Evolutionary conservation across 805 yeast species (phyloP).

Genomic region (Candida coquimbonensis): DNA sequence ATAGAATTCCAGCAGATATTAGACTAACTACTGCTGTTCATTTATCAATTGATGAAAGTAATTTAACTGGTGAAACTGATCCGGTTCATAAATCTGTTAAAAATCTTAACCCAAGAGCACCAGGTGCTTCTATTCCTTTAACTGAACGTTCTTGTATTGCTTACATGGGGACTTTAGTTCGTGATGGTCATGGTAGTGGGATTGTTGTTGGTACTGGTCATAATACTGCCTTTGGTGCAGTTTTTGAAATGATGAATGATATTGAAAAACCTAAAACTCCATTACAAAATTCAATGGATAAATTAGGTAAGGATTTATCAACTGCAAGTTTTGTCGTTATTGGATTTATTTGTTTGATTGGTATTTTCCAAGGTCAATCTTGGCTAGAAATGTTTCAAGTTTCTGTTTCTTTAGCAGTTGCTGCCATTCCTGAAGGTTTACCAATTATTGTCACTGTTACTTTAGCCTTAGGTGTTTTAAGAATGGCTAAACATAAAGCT

Average conservation of each 20-base stretch:
- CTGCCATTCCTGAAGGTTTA: constrained; percentile 98
- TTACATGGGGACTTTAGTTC: constrained; percentile 94
- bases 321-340: constrained; percentile 78
- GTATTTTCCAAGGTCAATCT: constrained; percentile 83
- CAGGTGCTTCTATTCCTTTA: constrained; percentile 38
- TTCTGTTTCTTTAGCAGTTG: constrained; percentile 95
- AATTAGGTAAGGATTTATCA: constrained; percentile 86
- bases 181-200: constrained; percentile 94
- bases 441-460: constrained; percentile 98
- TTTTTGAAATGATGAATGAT: constrained; percentile 89
- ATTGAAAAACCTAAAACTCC: constrained; percentile 99
- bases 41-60: constrained; percentile 84
- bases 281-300: constrained; percentile 90
- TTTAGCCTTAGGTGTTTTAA: constrained; percentile 86
- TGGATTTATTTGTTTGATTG: constrained; percentile 86
- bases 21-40: constrained; percentile 75
- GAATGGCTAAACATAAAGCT: constrained; percentile 94
- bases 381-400: constrained; percentile 99
- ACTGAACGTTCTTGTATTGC: constrained; percentile 75
- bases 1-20: constrained; percentile 92
- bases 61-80: constrained; percentile 89
- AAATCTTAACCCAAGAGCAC: constrained; percentile 28
- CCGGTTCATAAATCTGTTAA: constrained; percentile 68
- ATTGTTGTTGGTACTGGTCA: constrained; percentile 86
- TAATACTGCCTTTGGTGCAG: constrained; percentile 89